Conservation (phyloP, 225 moss, liverwort and hornwort genomes). For the Physcomitrellopsis africana region DNA sequence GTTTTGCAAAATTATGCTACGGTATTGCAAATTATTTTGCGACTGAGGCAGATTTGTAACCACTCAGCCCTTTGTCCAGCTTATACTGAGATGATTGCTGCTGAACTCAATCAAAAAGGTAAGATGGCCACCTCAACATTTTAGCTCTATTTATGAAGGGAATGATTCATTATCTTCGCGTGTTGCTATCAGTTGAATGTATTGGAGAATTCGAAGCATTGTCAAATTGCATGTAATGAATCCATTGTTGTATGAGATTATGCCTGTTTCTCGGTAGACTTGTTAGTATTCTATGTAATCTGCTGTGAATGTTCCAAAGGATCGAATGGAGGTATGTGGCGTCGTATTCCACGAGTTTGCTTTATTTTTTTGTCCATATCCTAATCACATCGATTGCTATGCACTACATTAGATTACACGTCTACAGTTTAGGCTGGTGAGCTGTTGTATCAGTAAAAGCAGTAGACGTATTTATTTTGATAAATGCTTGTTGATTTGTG, state of each 20-base stretch:
- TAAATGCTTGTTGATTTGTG: constrained; percentile 5
- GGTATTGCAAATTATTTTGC: constrained; percentile 56
- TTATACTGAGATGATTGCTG: constrained; percentile 39
- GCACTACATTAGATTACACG: background rate
- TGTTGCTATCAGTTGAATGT: background rate
- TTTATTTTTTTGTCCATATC: constrained; percentile 12
- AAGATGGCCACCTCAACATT: background rate
- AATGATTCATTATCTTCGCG: background rate
- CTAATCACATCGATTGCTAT: constrained; percentile 6
- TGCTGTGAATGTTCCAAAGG: too few species aligned
- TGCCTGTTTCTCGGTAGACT: too few species aligned
- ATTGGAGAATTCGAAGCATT: background rate
- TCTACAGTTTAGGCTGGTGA: background rate
- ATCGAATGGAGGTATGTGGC: too few species aligned
- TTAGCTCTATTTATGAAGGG: constrained; percentile 2
- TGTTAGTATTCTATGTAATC: too few species aligned
- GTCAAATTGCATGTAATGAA: too few species aligned
- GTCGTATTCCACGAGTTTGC: background rate
- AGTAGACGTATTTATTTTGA: background rate
- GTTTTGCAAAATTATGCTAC: constrained; percentile 65
- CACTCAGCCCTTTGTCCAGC: constrained; percentile 57
- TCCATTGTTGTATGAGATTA: too few species aligned
- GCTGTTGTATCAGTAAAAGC: background rate
- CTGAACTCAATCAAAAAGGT: constrained; percentile 42
- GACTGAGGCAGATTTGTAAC: constrained; percentile 63